A percentile compares a stretch with the other conserved stretches of the same genome.
Conservation (phyloP, 83 land plant genomes). For the Larix sibirica region DNA sequence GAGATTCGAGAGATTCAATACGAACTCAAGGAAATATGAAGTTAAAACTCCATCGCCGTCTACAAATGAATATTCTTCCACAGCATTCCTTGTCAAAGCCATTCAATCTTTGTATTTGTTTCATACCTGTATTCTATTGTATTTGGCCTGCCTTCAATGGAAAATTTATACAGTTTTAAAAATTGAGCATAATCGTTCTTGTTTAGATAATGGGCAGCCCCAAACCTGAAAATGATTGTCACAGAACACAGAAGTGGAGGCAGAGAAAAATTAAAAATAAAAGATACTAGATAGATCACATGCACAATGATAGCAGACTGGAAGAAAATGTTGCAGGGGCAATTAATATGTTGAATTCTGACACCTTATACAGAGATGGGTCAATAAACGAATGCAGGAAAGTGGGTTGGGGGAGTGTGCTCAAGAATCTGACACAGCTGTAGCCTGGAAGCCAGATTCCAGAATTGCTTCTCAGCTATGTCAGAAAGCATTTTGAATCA, state of each 20-base stretch:
- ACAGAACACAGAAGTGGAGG: background rate
- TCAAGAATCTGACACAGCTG: slow-evolving; percentile 55
- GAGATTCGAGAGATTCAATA: too few species aligned
- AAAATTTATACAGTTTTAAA: too few species aligned
- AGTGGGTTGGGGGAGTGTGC: slow-evolving; percentile 48
- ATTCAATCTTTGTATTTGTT: background rate
- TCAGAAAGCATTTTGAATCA: slow-evolving; percentile 65
- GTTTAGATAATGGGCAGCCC: too few species aligned
- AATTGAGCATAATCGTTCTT: too few species aligned
- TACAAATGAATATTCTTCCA: background rate
- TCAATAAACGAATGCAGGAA: slow-evolving; percentile 32
- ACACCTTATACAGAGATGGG: slow-evolving; percentile 19
- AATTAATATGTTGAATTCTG: slow-evolving; percentile 48
- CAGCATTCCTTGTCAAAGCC: background rate
- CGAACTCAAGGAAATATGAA: too few species aligned
- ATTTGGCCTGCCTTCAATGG: background rate
- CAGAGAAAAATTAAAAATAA: background rate
- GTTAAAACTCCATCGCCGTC: background rate
- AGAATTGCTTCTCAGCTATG: slow-evolving; percentile 54
- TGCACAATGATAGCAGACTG: slow-evolving; percentile 24
- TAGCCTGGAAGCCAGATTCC: slow-evolving; percentile 63
- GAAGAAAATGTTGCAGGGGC: slow-evolving; percentile 63
- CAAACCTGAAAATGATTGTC: background rate
- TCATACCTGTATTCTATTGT: background rate
- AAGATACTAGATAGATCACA: too few species aligned